Evolutionary conservation across 306 rosid species (phyloP), one percentile per base, ranked within the genome.

Genomic region (Bauhinia variegata): DNA sequence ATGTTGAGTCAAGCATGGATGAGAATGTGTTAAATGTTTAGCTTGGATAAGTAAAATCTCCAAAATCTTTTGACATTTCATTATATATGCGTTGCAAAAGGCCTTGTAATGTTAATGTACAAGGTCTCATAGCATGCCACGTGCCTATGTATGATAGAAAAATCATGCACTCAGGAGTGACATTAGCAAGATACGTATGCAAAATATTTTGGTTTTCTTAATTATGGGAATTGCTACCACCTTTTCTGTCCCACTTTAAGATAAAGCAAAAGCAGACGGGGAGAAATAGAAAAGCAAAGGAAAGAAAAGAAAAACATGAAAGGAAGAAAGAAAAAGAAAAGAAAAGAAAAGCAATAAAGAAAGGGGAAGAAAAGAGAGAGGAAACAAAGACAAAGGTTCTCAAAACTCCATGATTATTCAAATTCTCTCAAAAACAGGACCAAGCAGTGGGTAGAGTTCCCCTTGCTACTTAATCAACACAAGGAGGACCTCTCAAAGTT

Each of bases 201-300:
- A 70, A 16, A 51, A 15, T 72, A 38, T 75, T 67, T 76, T 50
- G 49, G 65, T 74, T 84, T 84, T 77, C 59, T 73, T 72, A 84
- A 86, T 81, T 82, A 78, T 47, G 63, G 84, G 87, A 86, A 86
- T 79, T 76, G 84, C 78, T 80, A 74, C 72, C 13, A 74, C 92
- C 85, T 93, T 92, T 87, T 82, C 75, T 85, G 87, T 73, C 84
- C 91, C 88, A 80, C 97, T 90, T 88, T 93, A 87, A 82, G 92
- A 83, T 62, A 93, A 93, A 88, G 96, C 81, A 82, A 85, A 85
- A 84, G 85, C 77, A 59, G 78, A 62, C 75, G 77, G 68, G 67
- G 76, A 55, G 70, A 56, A 76, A 76, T 75, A 61, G 44, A 67
- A 80, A 75, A 75, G 78, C 74, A 76, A 76, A 65, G 81, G 41